phyloP scores from a whole-genome alignment of 2,329 filamentous ascomycete species.

The Exserohilum turcica region DNA sequence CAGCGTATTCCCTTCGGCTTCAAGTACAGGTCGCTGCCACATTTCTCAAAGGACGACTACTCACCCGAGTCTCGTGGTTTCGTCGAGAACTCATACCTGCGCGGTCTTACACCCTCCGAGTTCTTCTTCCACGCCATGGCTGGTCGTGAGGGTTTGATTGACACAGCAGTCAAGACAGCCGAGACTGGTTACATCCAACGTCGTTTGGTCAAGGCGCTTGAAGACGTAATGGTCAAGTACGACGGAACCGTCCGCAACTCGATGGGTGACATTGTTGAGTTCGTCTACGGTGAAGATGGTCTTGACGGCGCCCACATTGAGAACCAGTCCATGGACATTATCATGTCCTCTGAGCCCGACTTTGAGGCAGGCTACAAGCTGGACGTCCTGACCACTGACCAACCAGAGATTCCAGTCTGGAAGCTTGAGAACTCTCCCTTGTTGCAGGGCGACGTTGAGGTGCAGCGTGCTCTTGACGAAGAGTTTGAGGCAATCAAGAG shows the following conservation, averaged over 20 bases:
- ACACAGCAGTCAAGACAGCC: constrained; percentile 98
- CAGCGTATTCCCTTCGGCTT: constrained; percentile 99
- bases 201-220: constrained; percentile 94
- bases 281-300: constrained; percentile 96
- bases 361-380: constrained; percentile 84
- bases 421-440: constrained; percentile 85
- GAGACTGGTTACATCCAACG: constrained; percentile 99
- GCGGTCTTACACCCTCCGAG: constrained; percentile 90
- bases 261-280: constrained; percentile 93
- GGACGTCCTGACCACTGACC: constrained; percentile 79
- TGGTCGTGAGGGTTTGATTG: constrained; percentile 98
- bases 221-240: constrained; percentile 97
- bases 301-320: constrained; percentile 93
- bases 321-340: constrained; percentile 85
- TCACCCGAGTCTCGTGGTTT: constrained; percentile 96
- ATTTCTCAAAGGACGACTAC: constrained; percentile 99
- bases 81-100: constrained; percentile 97
- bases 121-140: constrained; percentile 99
- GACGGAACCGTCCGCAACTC: constrained; percentile 98
- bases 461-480: constrained; percentile 83
- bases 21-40: constrained; percentile 94
- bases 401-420: constrained; percentile 66
- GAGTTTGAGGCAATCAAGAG: constrained; percentile 80
- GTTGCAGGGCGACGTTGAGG: constrained; percentile 82
- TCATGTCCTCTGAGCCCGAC: constrained; percentile 75